Percentiles rank a stretch among this genome's conserved stretches.
Evolutionary conservation across 164 flowering plant species (phyloP).

Genomic region (Berberis vulgaris): DNA sequence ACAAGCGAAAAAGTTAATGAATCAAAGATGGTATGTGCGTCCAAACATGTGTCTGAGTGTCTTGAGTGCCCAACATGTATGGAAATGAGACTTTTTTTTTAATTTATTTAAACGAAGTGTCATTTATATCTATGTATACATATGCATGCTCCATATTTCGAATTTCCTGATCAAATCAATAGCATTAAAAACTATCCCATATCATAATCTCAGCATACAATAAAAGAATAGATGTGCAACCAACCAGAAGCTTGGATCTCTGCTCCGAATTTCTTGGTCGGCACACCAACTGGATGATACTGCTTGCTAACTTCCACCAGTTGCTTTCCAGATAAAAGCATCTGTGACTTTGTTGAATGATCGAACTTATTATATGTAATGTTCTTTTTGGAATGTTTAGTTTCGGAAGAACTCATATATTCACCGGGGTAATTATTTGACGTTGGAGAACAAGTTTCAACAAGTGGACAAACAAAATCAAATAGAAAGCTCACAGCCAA

Average conservation of each 20-base stretch:
- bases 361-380: constrained; percentile 2
- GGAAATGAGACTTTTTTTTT: no score
- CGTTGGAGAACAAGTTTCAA: constrained; percentile 5
- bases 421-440: constrained; percentile 15
- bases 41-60: no score
- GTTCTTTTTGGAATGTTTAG: not conserved
- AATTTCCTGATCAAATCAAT: no score
- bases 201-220: not conserved
- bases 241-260: constrained; percentile 87
- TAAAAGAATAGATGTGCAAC: constrained; percentile 8
- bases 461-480: constrained; percentile 18
- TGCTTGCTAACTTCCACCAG: constrained; percentile 39
- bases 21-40: no score
- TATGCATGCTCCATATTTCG: no score
- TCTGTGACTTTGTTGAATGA: constrained; percentile 12
- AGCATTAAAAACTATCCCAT: no score
- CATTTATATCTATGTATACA: no score
- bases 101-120: no score
- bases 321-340: constrained; percentile 57
- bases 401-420: not conserved
- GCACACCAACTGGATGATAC: constrained; percentile 70
- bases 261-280: constrained; percentile 56
- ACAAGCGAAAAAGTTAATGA: no score
- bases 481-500: constrained; percentile 69
- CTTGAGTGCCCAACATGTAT: no score